These are phyloP conservation scores for Tolypocladium inflatum DNA, from an alignment of 2,329 filamentous ascomycete species.

Conservation along the genomic window DNA sequence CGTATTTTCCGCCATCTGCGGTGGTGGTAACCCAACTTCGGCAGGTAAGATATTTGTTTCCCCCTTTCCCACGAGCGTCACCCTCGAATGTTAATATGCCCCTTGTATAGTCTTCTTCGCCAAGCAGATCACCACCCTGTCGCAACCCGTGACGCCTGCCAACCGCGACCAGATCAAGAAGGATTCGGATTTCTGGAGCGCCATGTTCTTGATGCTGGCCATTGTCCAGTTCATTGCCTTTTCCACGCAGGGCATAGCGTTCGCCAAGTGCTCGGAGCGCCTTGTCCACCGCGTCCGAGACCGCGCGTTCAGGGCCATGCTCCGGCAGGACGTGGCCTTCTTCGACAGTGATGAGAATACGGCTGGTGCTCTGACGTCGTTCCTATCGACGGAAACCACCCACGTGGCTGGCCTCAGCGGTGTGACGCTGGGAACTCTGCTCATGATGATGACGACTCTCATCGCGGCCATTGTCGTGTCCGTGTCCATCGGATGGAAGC, in stretches of 20 bases:
- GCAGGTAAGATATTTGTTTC: constrained; percentile 13
- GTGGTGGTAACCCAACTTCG: constrained; percentile 64
- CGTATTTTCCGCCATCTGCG: constrained; percentile 65
- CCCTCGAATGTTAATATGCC: constrained; percentile 2
- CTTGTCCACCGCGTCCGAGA: constrained; percentile 78
- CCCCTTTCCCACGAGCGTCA: not conserved
- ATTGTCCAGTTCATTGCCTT: constrained; percentile 64
- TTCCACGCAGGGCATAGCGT: constrained; percentile 57
- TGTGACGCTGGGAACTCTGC: constrained; percentile 74
- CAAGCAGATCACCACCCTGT: constrained; percentile 70
- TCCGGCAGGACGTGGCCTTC: constrained; percentile 86
- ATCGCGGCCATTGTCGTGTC: constrained; percentile 61
- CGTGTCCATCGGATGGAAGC: constrained; percentile 76
- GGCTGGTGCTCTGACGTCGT: constrained; percentile 77
- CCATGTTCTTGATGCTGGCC: constrained; percentile 83
- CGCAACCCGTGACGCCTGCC: constrained; percentile 36
- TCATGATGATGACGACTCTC: constrained; percentile 73
- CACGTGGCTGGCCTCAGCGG: constrained; percentile 83
- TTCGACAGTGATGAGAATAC: constrained; percentile 89
- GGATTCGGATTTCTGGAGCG: constrained; percentile 75
- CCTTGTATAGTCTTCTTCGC: constrained; percentile 71
- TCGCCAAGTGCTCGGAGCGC: constrained; percentile 79
- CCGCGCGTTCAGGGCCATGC: constrained; percentile 73
- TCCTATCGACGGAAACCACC: constrained; percentile 82
- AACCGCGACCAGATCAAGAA: constrained; percentile 50